Base-by-base conservation (phyloP, 306 rosid genomes). In the Erythrophleum fordii region DNA sequence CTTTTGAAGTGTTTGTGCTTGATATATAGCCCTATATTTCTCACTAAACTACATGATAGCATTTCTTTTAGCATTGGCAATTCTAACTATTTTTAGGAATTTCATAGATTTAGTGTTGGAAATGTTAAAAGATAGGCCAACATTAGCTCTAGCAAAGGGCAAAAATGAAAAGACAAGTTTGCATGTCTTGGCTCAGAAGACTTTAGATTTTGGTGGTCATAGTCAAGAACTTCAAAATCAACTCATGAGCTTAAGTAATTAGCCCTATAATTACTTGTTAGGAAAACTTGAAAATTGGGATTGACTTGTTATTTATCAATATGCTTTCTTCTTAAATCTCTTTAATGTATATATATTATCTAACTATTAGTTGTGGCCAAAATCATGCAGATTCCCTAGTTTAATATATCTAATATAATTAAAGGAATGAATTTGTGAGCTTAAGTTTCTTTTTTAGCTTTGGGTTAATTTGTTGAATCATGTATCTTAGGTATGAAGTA, bases 121-220 rank as follows among this genome's bases (percentile, higher is more conserved):
- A 83, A 53, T 83, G 72, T 69, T 13, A 4, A 22, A 18, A 45
- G 5, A 67, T 0, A 45, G 2, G 44, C 5, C 14, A 31, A 13
- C 1, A 0, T 41, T 83, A 2, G 86, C 83, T n/a, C 66, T 65
- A 8, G 72, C 31, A 16, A 31, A 74, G 7, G 76, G 73, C 45
- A 68, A 1, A 53, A 66, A 73, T 1, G 1, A 17, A 0, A 73
- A 83, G 12, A 78, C 86, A 23, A 83, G 68, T 37, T 67, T 83
- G 60, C 83, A 83, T 79, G 13, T 83, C 3, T 72, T 83, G 73
- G 80, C 86, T 44, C 31, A 56, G 28, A 78, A 11, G 39, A 55
- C 72, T 55, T 66, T 37, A 41, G 60, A 71, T 77, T 77, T 26
- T 77, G 28, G 73, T 37, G 22, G 68, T 39, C 69, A 60, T 8